A percentile compares a stretch with the other conserved stretches of the same genome.
These are phyloP conservation scores for Neurospora sp. DNA, from an alignment of 2,329 filamentous ascomycete species.

Conservation along the genomic window DNA sequence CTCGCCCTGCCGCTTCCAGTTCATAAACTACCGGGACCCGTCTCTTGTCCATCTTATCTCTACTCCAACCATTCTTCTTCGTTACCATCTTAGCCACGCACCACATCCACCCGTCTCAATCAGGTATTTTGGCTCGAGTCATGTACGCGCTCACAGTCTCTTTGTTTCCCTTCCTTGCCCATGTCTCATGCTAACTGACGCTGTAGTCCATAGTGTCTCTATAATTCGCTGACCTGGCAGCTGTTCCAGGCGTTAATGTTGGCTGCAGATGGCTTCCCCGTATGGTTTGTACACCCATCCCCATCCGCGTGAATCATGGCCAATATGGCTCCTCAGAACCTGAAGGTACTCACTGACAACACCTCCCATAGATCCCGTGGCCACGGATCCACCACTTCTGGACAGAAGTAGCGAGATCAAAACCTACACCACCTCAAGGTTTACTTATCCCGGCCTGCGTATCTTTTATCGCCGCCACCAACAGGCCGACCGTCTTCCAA, in stretches of 20 bases:
- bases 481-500: slow-evolving; percentile 72
- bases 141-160: background rate
- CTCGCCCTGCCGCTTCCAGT: background rate
- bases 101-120: background rate
- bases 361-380: slow-evolving; percentile 27
- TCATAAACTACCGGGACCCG: background rate
- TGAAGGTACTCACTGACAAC: background rate
- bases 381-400: slow-evolving; percentile 69
- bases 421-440: slow-evolving; percentile 60
- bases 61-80: background rate
- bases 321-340: slow-evolving; percentile 1
- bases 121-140: background rate
- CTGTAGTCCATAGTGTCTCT: background rate
- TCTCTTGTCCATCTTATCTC: background rate
- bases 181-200: background rate
- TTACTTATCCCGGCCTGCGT: slow-evolving; percentile 66
- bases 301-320: background rate
- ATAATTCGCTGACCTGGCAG: background rate
- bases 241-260: background rate
- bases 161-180: background rate
- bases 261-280: slow-evolving; percentile 9
- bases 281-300: slow-evolving; percentile 5
- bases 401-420: slow-evolving; percentile 63
- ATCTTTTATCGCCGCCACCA: slow-evolving; percentile 77
- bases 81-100: background rate